phyloP scores from a whole-genome alignment of 257 asterid species.

The Echites panduratus region DNA sequence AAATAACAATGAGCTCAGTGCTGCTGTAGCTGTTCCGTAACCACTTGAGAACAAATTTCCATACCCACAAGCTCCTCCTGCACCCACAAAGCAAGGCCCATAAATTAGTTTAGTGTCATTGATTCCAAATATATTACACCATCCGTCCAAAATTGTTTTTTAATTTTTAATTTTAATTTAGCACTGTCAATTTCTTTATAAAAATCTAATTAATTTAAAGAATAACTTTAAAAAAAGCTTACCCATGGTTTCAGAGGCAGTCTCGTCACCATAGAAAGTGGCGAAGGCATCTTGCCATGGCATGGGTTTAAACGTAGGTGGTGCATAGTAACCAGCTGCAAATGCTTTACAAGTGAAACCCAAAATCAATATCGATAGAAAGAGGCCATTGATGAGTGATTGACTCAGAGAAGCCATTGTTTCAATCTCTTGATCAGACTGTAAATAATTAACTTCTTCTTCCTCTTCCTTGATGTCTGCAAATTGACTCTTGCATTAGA shows the following conservation, averaged over 20 bases:
- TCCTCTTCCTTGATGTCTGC: conserved; percentile 6
- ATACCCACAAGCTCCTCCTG: conserved; percentile 86
- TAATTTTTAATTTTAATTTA: too few species aligned
- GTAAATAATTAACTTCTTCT: neutral
- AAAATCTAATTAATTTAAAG: too few species aligned
- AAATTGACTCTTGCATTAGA: conserved; percentile 21
- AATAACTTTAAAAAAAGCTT: too few species aligned
- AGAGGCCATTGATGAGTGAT: conserved; percentile 26
- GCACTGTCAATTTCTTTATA: too few species aligned
- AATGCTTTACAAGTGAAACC: conserved; percentile 14
- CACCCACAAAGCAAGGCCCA: neutral
- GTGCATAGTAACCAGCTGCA: conserved; percentile 26
- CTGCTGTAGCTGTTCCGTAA: conserved; percentile 68
- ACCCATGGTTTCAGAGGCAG: conserved; percentile 62
- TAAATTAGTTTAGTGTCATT: too few species aligned
- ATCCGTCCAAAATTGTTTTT: too few species aligned
- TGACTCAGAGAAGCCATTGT: conserved; percentile 38
- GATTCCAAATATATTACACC: too few species aligned
- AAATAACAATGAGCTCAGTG: conserved; percentile 68
- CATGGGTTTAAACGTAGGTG: conserved; percentile 26
- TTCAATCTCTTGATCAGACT: neutral
- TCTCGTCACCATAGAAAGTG: conserved; percentile 65
- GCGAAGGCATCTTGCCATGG: conserved; percentile 54
- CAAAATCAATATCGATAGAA: conserved; percentile 22
- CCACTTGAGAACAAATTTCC: conserved; percentile 60